Conservation (phyloP, 345 rosid species). For the Abelmoschus esculentus region DNA sequence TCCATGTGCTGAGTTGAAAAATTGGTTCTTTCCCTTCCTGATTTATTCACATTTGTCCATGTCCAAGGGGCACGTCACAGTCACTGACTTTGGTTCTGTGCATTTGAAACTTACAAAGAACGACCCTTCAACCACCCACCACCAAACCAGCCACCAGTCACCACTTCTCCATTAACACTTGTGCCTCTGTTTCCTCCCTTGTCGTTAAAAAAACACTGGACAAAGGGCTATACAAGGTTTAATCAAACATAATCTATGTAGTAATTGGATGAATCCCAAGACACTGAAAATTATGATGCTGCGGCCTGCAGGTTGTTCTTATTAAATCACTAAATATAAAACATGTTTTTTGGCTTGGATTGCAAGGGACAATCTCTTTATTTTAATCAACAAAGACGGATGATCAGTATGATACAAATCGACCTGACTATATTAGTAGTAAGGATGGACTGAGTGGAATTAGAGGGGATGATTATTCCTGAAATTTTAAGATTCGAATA, state of each 20-base stretch:
- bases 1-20: background rate
- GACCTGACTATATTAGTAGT: too few relatives aligned
- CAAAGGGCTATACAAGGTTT: background rate
- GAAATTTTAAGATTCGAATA: too few relatives aligned
- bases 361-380: constrained; percentile 31
- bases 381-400: constrained; percentile 8
- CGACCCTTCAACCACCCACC: background rate
- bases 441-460: too few relatives aligned
- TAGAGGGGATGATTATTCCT: too few relatives aligned
- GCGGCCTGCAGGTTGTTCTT: background rate
- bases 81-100: background rate
- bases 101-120: background rate
- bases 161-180: background rate
- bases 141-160: background rate
- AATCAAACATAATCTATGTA: too few relatives aligned
- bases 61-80: background rate
- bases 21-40: background rate
- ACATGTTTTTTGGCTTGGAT: constrained; percentile 26
- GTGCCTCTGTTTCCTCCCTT: background rate
- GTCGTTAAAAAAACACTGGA: background rate
- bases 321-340: background rate
- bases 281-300: background rate
- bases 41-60: background rate
- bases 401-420: background rate
- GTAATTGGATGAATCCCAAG: background rate